phyloP scores from a whole-genome alignment of 139 green algal species.

The Ettlia oleoabundans region DNA sequence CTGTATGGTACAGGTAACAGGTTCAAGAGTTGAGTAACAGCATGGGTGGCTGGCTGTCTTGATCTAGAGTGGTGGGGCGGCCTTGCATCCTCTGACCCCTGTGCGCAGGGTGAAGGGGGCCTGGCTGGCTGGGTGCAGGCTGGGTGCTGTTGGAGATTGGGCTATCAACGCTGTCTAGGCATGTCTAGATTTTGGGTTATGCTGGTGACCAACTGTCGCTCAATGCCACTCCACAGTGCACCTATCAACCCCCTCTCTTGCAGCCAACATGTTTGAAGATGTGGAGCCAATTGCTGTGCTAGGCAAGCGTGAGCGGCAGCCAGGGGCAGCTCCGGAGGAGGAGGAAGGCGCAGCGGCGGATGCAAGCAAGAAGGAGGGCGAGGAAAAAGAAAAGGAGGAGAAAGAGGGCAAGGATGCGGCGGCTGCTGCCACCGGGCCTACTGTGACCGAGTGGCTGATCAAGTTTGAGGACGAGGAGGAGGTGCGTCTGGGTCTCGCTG shows the following conservation, averaged over 20 bases:
- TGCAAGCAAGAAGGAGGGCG: not conserved
- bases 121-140: too few relatives aligned
- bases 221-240: not conserved
- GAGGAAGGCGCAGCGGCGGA: constrained; percentile 19
- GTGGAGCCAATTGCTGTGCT: constrained; percentile 64
- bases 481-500: constrained; percentile 3
- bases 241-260: not conserved
- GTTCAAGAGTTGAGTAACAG: too few relatives aligned
- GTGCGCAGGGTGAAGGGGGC: too few relatives aligned
- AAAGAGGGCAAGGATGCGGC: not conserved
- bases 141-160: too few relatives aligned
- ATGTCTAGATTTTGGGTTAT: not conserved
- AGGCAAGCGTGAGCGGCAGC: constrained; percentile 39
- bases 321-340: constrained; percentile 7
- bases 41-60: too few relatives aligned
- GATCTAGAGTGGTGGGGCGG: too few relatives aligned
- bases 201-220: too few relatives aligned
- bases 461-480: constrained; percentile 60
- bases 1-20: too few relatives aligned
- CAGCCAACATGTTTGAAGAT: constrained; percentile 84
- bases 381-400: not conserved
- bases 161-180: not conserved
- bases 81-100: too few relatives aligned
- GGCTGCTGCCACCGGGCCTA: not conserved
- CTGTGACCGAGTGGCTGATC: constrained; percentile 72